Base-by-base conservation (phyloP, 331 rosid genomes). In the Quercus lobata region DNA sequence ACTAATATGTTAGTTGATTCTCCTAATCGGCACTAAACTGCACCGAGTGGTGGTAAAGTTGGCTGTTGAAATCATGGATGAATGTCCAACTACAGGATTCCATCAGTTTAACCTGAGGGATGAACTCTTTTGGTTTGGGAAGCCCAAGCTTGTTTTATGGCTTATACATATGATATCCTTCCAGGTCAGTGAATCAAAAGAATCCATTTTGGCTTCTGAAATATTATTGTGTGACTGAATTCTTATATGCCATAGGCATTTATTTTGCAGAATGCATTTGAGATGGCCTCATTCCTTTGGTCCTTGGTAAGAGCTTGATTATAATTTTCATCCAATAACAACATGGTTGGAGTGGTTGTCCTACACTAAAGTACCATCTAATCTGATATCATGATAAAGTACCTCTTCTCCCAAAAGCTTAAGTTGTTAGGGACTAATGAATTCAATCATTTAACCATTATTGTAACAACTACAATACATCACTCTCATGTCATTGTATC, bases 211-310 rank as follows among this genome's bases (percentile, higher is more conserved):
- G 60, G 19, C 78, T 66, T 73, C 53, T 69, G 25, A 22, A 46
- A 60, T 35, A 41, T 69, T 24, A 22, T 7, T n/a, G 55, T 5
- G 32, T 35, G 29, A 66, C 46, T 75, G 65, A 19, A 27, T 76
- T 70, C 77, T 58, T 25, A 76, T 54, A 46, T 58, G 37, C 46
- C 72, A 55, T 44, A 74, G 34, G 54, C n/a, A 55, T 83, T 82
- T 37, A 22, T 37, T 84, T 80, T 85, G 82, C 90, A 95, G 99
- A 95, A 95, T 79, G 97, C 99, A 34, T 91, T 95, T 75, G 99
- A 95, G 86, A 91, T 95, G 98, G 95, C 99, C 69, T 86, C 93
- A 58, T 95, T 91, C 78, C 30, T 93, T 54, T 95, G 99, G 99
- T 93, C 99, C 81, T 63, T 93, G 87, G 98, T 95, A 89, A 93